Evolutionary conservation across 768 basidiomycete species (phyloP).

Genomic region (Pulveroboletus frians): DNA sequence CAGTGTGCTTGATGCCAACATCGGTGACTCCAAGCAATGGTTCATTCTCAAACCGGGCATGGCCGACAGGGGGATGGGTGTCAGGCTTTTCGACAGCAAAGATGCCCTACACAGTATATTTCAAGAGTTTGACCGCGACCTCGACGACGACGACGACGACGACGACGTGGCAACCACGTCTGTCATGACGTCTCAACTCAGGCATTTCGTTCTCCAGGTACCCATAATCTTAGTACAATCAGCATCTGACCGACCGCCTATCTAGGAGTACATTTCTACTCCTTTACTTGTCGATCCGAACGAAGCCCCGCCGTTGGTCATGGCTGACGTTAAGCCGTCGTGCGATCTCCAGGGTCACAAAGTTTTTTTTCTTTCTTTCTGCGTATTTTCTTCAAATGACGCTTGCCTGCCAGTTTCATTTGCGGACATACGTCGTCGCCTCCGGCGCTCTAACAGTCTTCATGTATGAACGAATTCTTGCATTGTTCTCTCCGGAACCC

Average conservation of each 20-base stretch:
- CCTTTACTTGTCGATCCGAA: slow-evolving; percentile 77
- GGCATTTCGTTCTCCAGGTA: slow-evolving; percentile 96
- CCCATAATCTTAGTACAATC: slow-evolving; percentile 1
- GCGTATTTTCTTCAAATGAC: slow-evolving; percentile 9
- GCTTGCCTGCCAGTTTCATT: slow-evolving; percentile 67
- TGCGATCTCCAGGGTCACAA: slow-evolving; percentile 47
- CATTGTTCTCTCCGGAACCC: slow-evolving; percentile 77
- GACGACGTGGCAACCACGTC: slow-evolving; percentile 42
- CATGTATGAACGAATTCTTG: slow-evolving; percentile 77
- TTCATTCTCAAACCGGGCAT: slow-evolving; percentile 98
- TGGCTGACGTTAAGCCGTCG: slow-evolving; percentile 10
- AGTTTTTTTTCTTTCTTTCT: slow-evolving; percentile 37
- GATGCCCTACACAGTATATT: slow-evolving; percentile 70
- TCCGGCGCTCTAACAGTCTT: slow-evolving; percentile 75
- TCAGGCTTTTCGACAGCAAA: slow-evolving; percentile 81
- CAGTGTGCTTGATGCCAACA: slow-evolving; percentile 45
- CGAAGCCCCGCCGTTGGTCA: slow-evolving; percentile 32
- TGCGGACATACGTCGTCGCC: slow-evolving; percentile 82
- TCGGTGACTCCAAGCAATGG: slow-evolving; percentile 45
- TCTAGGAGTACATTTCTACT: slow-evolving; percentile 76
- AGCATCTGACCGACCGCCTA: slow-evolving; percentile 2
- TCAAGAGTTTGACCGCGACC: slow-evolving; percentile 66
- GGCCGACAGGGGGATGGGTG: slow-evolving; percentile 94
- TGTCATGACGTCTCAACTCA: slow-evolving; percentile 78
- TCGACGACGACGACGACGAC: slow-evolving; percentile 48